A percentile compares a stretch with the other conserved stretches of the same genome.
These are phyloP conservation scores for Tylopilus orsonianus DNA, from an alignment of 1,284 basidiomycete genomes.

Conservation along the genomic window DNA sequence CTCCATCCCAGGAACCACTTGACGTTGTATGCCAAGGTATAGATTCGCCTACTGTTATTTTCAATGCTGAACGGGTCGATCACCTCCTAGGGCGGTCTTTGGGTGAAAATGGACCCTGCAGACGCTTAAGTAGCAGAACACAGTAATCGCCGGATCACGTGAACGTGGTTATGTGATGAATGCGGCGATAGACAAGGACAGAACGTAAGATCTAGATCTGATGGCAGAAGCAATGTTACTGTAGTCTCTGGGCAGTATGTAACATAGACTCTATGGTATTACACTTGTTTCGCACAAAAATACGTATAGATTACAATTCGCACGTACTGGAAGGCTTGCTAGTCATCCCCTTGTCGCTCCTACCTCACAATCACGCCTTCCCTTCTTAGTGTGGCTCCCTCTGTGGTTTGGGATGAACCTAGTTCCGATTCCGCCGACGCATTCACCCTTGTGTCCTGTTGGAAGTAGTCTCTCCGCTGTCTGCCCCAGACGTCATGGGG, in stretches of 20 bases:
- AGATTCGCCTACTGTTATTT: background rate
- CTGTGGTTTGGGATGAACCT: background rate
- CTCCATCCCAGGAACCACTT: conserved; percentile 53
- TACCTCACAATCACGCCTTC: no score
- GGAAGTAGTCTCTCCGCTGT: background rate
- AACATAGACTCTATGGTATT: background rate
- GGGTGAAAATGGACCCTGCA: conserved; percentile 29
- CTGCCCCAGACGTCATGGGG: background rate
- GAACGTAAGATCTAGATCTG: background rate
- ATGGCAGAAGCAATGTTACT: background rate
- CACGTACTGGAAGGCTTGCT: no score
- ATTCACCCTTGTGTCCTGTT: background rate
- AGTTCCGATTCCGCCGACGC: background rate
- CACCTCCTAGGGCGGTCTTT: conserved; percentile 27
- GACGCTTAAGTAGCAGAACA: conserved; percentile 12
- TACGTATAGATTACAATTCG: background rate
- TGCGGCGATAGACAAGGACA: no score
- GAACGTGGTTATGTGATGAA: no score
- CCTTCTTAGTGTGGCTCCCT: no score
- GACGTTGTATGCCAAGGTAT: conserved; percentile 49
- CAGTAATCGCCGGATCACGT: background rate
- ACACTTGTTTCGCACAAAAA: background rate
- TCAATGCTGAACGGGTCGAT: background rate
- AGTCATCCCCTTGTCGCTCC: no score
- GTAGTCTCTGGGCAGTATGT: background rate